Base-by-base conservation (phyloP, 2,329 filamentous ascomycete genomes). In the Xylariaceae sp. region DNA sequence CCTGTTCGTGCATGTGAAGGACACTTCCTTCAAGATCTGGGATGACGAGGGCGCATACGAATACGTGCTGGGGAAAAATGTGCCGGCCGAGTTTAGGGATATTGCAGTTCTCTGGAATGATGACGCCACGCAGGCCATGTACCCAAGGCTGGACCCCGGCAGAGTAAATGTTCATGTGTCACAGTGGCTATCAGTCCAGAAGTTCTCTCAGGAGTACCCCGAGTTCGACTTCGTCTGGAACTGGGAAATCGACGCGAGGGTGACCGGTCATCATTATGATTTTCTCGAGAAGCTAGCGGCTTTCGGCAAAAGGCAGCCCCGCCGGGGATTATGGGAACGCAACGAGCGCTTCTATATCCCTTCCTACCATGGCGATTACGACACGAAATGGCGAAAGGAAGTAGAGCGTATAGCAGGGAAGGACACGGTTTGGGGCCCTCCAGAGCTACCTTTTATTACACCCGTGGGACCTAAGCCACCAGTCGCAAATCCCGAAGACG, bases 161-260 rank as follows among this genome's bases (percentile, higher is more conserved):
- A 78, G 79, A 53, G 72, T 77, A 57, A 77, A 73, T 49, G 84
- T 85, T n/a, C 82, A 85, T 64, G 79, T 79, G 23, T 78, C 81
- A 26, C 87, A 90, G 66, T 90, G 87, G 78, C 80, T 91, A 63
- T 87, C 88, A 5, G 80, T 92, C 2, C 89, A 92, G 69, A 88
- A 87, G 73, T 92, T 93, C 68, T 84, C 84, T 56, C 81, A 89
- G 66, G 87, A 89, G 48, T 87, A 91, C 65, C 89, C 89, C 0
- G 86, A 93, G 65, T 95, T 90, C 62, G 89, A 93, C 64, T 91
- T 84, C 65, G 81, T 91, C 64, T 95, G 90, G 89, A 93, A 93
- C 70, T 93, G 89, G 90, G 91, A 95, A 70, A 89, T 91, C 74
- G 90, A 95, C 68, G 86, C 88, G 29, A 82, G 91, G 46, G 89